A percentile compares a stretch with the other conserved stretches of the same genome.
These are phyloP conservation scores for Aquilaria malaccensis DNA, from an alignment of 345 rosid genomes.

Conservation along the genomic window DNA sequence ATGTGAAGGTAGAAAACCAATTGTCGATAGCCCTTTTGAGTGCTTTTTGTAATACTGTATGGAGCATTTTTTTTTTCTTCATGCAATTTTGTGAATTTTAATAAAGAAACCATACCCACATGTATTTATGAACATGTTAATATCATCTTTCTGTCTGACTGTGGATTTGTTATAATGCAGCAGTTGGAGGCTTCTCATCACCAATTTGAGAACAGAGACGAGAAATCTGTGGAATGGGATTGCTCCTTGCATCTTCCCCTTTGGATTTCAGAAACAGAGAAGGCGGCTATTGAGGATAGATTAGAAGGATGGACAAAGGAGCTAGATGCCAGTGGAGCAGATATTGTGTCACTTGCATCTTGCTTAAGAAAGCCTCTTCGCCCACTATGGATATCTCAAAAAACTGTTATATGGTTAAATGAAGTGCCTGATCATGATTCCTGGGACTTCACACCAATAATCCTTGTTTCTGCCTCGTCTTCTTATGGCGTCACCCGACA, in stretches of 20 bases:
- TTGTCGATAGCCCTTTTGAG: no score
- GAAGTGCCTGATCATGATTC: conserved; percentile 86
- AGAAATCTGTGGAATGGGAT: conserved; percentile 48
- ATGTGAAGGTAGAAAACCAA: no score
- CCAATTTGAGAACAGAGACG: conserved; percentile 15
- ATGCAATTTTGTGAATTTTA: neutral
- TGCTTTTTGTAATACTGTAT: no score
- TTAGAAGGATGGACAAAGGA: conserved; percentile 70
- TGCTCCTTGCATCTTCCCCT: conserved; percentile 88
- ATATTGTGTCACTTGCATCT: conserved; percentile 50
- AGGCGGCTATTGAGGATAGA: conserved; percentile 50
- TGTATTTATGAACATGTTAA: no score
- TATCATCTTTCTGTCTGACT: neutral
- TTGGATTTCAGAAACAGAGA: conserved; percentile 82
- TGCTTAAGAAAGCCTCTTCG: conserved; percentile 70
- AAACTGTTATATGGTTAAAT: conserved; percentile 79
- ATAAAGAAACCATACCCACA: neutral
- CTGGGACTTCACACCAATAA: conserved; percentile 86
- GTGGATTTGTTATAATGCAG: conserved; percentile 20
- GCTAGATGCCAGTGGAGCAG: conserved; percentile 79
- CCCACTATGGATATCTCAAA: conserved; percentile 88
- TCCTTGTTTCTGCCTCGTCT: conserved; percentile 76
- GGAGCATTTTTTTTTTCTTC: no score
- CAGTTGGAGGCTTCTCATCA: conserved; percentile 14
- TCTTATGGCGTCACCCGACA: conserved; percentile 34